These are phyloP conservation scores for Trichocladium uniseriatum DNA, from an alignment of 495 filamentous ascomycete genomes.

Conservation along the genomic window DNA sequence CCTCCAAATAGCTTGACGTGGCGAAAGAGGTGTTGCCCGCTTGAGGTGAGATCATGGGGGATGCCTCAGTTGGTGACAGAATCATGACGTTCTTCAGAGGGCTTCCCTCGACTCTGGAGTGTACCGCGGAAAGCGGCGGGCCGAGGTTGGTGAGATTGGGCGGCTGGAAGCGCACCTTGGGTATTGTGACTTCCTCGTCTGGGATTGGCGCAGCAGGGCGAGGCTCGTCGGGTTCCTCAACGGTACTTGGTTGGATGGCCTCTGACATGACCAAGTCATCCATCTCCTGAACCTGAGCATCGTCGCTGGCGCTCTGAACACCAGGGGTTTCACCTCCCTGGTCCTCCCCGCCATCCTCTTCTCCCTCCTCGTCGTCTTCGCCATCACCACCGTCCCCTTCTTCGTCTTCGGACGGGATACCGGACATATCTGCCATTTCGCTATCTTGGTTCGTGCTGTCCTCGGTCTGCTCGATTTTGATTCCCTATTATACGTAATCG, in stretches of 20 bases:
- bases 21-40: neutral
- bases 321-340: conserved; percentile 26
- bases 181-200: conserved; percentile 19
- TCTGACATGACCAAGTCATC: conserved; percentile 20
- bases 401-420: conserved; percentile 50
- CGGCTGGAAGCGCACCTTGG: conserved; percentile 17
- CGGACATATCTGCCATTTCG: conserved; percentile 46
- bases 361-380: conserved; percentile 35
- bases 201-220: conserved; percentile 3
- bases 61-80: conserved; percentile 27
- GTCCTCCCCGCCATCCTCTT: conserved; percentile 23
- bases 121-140: neutral
- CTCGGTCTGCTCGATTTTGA: conserved; percentile 33
- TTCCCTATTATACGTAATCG: conserved; percentile 19
- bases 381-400: conserved; percentile 35
- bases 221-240: conserved; percentile 22
- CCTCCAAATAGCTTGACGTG: conserved; percentile 11
- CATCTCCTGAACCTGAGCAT: conserved; percentile 21
- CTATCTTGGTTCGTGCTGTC: conserved; percentile 32
- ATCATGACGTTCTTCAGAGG: conserved; percentile 39
- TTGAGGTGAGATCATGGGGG: conserved; percentile 11
- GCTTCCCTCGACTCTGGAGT: conserved; percentile 34
- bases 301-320: conserved; percentile 16
- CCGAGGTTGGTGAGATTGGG: conserved; percentile 11
- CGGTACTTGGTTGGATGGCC: conserved; percentile 13